Percentiles rank a stretch among this genome's conserved stretches.
Conservation (phyloP, 2,329 filamentous ascomycete species). For the Anthostomella pinea region DNA sequence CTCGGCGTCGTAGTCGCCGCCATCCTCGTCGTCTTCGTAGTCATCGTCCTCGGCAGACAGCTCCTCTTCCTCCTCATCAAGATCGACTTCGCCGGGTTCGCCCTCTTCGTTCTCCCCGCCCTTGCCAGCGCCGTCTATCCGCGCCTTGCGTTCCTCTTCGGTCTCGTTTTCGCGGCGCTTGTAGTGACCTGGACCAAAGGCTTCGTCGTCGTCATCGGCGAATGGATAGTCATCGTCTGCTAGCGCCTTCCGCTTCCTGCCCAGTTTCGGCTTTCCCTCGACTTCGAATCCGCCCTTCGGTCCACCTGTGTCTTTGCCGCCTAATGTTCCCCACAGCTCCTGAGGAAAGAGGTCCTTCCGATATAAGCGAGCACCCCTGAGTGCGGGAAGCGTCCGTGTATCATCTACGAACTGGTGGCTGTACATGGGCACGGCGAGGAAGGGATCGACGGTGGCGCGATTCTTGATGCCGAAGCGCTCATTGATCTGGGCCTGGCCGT, state of each 20-base stretch:
- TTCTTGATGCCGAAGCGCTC: constrained; percentile 53
- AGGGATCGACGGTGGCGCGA: constrained; percentile 56
- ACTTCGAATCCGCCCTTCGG: constrained; percentile 28
- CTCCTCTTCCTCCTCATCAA: constrained; percentile 45
- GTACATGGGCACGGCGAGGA: constrained; percentile 57
- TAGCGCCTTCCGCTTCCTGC: constrained; percentile 39
- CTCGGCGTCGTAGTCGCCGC: constrained; percentile 60
- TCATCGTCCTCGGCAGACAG: constrained; percentile 46
- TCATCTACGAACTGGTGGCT: constrained; percentile 52
- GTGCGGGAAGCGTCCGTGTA: constrained; percentile 53
- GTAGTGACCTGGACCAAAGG: constrained; percentile 7
- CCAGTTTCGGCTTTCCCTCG: constrained; percentile 27
- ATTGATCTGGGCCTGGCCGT: constrained; percentile 59
- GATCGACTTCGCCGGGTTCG: constrained; percentile 34
- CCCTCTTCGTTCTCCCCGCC: constrained; percentile 33
- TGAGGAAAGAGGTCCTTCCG: constrained; percentile 51
- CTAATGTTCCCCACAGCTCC: constrained; percentile 54
- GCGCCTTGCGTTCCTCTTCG: constrained; percentile 33
- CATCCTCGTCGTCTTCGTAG: constrained; percentile 53
- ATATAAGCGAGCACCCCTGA: constrained; percentile 45
- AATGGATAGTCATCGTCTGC: constrained; percentile 37
- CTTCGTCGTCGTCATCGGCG: constrained; percentile 23
- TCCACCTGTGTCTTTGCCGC: constrained; percentile 40
- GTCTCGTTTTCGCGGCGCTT: constrained; percentile 27
- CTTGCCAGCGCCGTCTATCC: constrained; percentile 30